Conservation (phyloP, 2,329 filamentous ascomycete genomes). For the Colletotrichum melonis region DNA sequence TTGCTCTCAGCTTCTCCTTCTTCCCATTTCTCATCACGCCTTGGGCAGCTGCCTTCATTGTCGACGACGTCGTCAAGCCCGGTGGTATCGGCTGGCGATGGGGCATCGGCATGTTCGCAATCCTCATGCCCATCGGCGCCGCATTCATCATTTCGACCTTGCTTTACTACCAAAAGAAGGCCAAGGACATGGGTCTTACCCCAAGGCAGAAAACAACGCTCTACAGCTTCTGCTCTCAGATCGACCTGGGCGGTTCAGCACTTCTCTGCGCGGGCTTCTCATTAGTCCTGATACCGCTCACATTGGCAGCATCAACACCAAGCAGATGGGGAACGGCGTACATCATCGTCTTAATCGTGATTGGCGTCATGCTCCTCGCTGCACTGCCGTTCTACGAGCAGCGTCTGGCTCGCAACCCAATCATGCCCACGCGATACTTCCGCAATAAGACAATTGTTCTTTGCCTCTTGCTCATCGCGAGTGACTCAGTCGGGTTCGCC, state of each 20-base stretch:
- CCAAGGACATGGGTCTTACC: slow-evolving; percentile 36
- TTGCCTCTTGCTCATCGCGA: slow-evolving; percentile 39
- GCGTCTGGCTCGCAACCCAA: slow-evolving; percentile 57
- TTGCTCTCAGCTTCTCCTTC: slow-evolving; percentile 45
- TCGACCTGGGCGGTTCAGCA: slow-evolving; percentile 54
- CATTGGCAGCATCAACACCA: slow-evolving; percentile 54
- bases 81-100: slow-evolving; percentile 42
- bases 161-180: slow-evolving; percentile 38
- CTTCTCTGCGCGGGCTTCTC: slow-evolving; percentile 60
- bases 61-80: slow-evolving; percentile 39
- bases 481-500: slow-evolving; percentile 44
- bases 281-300: slow-evolving; percentile 68
- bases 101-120: slow-evolving; percentile 66
- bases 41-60: slow-evolving; percentile 42
- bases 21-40: slow-evolving; percentile 50
- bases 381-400: slow-evolving; percentile 58
- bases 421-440: slow-evolving; percentile 57
- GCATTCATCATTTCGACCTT: slow-evolving; percentile 38
- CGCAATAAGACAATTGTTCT: slow-evolving; percentile 40
- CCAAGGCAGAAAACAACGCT: slow-evolving; percentile 29
- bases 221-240: slow-evolving; percentile 38
- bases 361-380: slow-evolving; percentile 63
- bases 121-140: slow-evolving; percentile 62
- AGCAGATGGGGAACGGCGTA: slow-evolving; percentile 53
- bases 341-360: slow-evolving; percentile 58